Conservation (phyloP, 768 basidiomycete species). For the Macrolepiota fuliginosa region DNA sequence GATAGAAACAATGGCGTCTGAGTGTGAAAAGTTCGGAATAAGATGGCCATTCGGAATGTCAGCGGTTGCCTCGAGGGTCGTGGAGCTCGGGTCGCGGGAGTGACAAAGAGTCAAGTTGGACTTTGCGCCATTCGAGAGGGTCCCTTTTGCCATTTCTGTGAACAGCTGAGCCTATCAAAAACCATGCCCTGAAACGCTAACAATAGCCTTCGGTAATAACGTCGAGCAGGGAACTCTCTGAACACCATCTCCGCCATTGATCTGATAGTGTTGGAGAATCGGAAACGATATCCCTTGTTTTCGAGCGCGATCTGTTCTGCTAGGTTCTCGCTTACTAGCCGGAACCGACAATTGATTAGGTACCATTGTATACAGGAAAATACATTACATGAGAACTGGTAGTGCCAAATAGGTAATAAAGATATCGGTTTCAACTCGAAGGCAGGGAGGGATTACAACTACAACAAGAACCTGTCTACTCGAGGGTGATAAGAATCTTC, state of each 20-base stretch:
- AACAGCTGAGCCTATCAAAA: background rate
- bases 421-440: background rate
- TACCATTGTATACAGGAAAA: background rate
- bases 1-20: constrained; percentile 1
- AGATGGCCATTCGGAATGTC: background rate
- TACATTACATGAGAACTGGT: background rate
- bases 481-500: background rate
- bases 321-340: background rate
- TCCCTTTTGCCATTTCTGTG: constrained; percentile 3
- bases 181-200: background rate
- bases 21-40: constrained; percentile 7
- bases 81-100: background rate
- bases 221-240: background rate
- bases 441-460: background rate
- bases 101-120: background rate
- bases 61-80: background rate
- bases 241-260: background rate
- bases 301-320: background rate
- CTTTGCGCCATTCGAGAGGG: background rate
- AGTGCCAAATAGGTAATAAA: constrained; percentile 4
- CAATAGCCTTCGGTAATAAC: background rate
- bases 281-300: background rate
- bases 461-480: background rate
- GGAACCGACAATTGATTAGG: background rate
- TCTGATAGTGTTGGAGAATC: background rate